phyloP scores from a whole-genome alignment of 2,329 filamentous ascomycete species.

The Aphanoascus verrucosus region DNA sequence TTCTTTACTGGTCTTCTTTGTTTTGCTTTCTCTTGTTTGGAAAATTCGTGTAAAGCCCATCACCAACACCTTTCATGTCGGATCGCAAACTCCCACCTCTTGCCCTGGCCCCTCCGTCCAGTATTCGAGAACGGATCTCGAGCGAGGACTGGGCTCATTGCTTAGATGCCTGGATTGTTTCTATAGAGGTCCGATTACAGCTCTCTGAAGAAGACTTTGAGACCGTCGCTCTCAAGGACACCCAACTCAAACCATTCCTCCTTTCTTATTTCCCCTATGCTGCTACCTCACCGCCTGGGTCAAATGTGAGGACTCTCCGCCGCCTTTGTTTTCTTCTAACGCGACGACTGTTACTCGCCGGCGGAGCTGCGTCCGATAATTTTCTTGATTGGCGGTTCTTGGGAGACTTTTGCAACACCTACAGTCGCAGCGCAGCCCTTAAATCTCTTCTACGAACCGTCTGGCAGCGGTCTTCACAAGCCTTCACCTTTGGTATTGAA shows the following conservation, averaged over 20 bases:
- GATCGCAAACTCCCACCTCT: slow-evolving; percentile 52
- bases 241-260: slow-evolving; percentile 54
- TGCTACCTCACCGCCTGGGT: slow-evolving; percentile 24
- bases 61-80: slow-evolving; percentile 24
- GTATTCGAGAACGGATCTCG: slow-evolving; percentile 55
- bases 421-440: slow-evolving; percentile 51
- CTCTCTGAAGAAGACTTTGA: slow-evolving; percentile 48
- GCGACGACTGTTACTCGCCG: slow-evolving; percentile 45
- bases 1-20: too few species aligned
- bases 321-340: slow-evolving; percentile 56
- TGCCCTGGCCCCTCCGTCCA: slow-evolving; percentile 62
- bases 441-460: slow-evolving; percentile 43
- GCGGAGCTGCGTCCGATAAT: slow-evolving; percentile 33
- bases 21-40: too few species aligned
- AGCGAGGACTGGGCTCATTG: slow-evolving; percentile 66
- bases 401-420: slow-evolving; percentile 55
- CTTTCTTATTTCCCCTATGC: slow-evolving; percentile 51
- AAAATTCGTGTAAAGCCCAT: too few species aligned
- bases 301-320: slow-evolving; percentile 44
- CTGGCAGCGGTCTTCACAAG: slow-evolving; percentile 31
- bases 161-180: slow-evolving; percentile 62
- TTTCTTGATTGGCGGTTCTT: slow-evolving; percentile 59
- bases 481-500: slow-evolving; percentile 29
- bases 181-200: slow-evolving; percentile 55
- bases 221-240: slow-evolving; percentile 43